phyloP scores from a whole-genome alignment of 2,329 filamentous ascomycete species.

The Lojkania enalia region DNA sequence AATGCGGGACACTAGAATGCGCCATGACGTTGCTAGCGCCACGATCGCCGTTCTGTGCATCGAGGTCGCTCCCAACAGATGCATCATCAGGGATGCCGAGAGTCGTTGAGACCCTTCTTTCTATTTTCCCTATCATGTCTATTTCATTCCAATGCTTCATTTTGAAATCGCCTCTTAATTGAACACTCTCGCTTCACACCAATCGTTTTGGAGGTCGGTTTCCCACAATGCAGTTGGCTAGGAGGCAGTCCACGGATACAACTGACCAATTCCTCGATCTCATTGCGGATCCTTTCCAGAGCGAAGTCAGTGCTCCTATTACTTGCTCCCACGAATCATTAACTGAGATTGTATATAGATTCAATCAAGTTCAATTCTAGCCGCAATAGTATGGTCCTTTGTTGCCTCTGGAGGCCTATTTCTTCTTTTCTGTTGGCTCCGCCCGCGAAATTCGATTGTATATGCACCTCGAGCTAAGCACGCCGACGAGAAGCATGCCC shows the following conservation, averaged over 20 bases:
- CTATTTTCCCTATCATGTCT: not conserved
- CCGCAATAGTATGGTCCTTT: slow-evolving; percentile 78
- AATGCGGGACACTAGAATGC: not conserved
- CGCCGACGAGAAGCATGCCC: slow-evolving; percentile 86
- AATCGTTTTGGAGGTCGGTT: slow-evolving; percentile 7
- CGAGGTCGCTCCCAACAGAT: slow-evolving; percentile 3
- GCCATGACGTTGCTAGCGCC: not conserved
- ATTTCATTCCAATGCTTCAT: not conserved
- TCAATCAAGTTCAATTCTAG: slow-evolving; percentile 68
- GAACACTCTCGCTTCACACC: slow-evolving; percentile 1
- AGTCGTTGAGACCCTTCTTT: not conserved
- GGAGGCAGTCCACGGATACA: slow-evolving; percentile 3
- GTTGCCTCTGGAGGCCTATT: slow-evolving; percentile 74
- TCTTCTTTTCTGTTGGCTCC: slow-evolving; percentile 81
- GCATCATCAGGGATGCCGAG: not conserved
- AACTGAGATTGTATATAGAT: slow-evolving; percentile 47
- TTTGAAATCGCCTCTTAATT: not conserved
- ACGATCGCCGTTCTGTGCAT: not conserved
- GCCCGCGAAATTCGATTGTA: slow-evolving; percentile 85
- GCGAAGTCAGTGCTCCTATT: slow-evolving; percentile 23
- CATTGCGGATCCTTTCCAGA: slow-evolving; percentile 47
- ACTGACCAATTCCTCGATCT: slow-evolving; percentile 45
- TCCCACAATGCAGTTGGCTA: not conserved
- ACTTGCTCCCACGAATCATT: not conserved
- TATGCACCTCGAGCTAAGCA: slow-evolving; percentile 94